These are phyloP conservation scores for Rutstroemia sp. DNA, from an alignment of 2,329 filamentous ascomycete species.

Conservation along the genomic window DNA sequence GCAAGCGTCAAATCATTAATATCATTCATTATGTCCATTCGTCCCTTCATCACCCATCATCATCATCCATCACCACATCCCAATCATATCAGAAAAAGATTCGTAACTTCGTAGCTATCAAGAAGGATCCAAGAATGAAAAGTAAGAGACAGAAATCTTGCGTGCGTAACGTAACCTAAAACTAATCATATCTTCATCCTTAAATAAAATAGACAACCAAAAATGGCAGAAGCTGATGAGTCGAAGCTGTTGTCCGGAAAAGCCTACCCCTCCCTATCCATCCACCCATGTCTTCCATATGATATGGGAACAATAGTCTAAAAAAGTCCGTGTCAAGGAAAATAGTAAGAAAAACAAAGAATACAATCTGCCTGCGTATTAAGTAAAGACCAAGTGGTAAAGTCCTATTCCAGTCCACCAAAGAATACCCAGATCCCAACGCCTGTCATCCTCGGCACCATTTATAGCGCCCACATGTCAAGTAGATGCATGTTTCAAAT, in stretches of 20 bases:
- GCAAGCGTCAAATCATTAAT: too few relatives aligned
- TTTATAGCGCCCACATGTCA: not conserved
- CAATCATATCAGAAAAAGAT: too few relatives aligned
- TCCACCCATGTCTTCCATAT: not conserved
- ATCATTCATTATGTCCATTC: too few relatives aligned
- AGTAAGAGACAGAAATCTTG: not conserved
- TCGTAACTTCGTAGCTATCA: too few relatives aligned
- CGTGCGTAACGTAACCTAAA: too few relatives aligned
- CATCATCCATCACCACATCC: too few relatives aligned
- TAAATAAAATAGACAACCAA: not conserved
- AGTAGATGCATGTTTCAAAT: not conserved
- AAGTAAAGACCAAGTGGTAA: not conserved
- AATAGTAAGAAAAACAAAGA: not conserved
- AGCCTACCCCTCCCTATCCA: not conserved
- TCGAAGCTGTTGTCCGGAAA: too few relatives aligned
- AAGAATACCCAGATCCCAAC: not conserved
- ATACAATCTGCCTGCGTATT: not conserved
- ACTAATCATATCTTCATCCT: not conserved
- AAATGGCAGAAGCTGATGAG: too few relatives aligned
- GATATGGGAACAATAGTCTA: conserved; percentile 4
- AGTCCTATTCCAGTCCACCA: not conserved
- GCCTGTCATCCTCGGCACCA: not conserved
- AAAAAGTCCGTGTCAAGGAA: not conserved
- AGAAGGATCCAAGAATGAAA: too few relatives aligned
- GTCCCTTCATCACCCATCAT: too few relatives aligned